Percentiles rank a stretch among this genome's conserved stretches.
Evolutionary conservation across 805 yeast species (phyloP).

Genomic region (Allodekkera sacchari): DNA sequence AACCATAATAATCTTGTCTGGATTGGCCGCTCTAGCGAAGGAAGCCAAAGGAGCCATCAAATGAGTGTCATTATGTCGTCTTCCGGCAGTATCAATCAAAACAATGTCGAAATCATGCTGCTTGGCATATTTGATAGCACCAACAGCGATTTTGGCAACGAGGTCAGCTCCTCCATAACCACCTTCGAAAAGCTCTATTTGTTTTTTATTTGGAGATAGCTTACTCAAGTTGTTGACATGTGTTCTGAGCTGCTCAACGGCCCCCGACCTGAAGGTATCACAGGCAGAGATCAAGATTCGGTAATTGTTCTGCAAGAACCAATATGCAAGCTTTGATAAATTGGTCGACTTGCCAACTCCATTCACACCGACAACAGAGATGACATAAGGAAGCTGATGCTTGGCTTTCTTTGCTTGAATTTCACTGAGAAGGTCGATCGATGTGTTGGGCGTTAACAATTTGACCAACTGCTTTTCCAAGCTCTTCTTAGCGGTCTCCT

Average conservation of each 20-base stretch:
- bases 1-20: constrained; percentile 95
- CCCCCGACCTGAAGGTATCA: constrained; percentile 96
- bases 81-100: constrained; percentile 93
- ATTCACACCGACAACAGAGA: constrained; percentile 94
- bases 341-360: constrained; percentile 98
- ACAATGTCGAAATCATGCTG: constrained; percentile 73
- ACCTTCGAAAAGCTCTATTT: constrained; percentile 79
- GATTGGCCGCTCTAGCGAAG: constrained; percentile 91
- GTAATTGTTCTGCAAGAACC: constrained; percentile 87
- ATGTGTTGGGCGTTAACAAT: constrained; percentile 84
- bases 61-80: constrained; percentile 91
- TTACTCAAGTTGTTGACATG: constrained; percentile 80
- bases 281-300: constrained; percentile 90
- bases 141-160: constrained; percentile 87
- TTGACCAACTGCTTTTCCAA: constrained; percentile 60
- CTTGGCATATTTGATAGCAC: constrained; percentile 76
- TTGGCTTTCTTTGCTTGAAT: constrained; percentile 42
- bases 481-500: constrained; percentile 56
- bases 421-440: constrained; percentile 78
- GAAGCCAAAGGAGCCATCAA: constrained; percentile 93
- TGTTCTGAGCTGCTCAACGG: constrained; percentile 93
- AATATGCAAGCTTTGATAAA: constrained; percentile 86
- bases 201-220: constrained; percentile 38
- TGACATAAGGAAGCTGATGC: constrained; percentile 68
- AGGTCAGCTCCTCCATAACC: constrained; percentile 96